phyloP scores from a whole-genome alignment of 2,329 filamentous ascomycete species.

The Hysterium pulicare region DNA sequence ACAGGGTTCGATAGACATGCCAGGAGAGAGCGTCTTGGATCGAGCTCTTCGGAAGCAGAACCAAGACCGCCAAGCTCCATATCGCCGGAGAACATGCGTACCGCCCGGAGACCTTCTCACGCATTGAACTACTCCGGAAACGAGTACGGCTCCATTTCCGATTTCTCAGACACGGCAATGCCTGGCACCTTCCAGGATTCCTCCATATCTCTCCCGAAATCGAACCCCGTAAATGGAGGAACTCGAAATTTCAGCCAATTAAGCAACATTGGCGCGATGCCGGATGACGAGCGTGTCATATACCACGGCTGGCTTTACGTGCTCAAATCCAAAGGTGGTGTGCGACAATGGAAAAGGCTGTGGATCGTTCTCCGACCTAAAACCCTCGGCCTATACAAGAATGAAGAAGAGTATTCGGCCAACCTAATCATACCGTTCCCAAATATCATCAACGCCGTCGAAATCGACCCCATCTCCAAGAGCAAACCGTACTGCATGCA shows the following conservation, averaged over 20 bases:
- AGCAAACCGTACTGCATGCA: conserved; percentile 87
- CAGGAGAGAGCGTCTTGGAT: conserved; percentile 29
- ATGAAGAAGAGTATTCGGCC: conserved; percentile 84
- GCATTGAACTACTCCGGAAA: conserved; percentile 61
- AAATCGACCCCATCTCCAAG: conserved; percentile 81
- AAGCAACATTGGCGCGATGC: conserved; percentile 47
- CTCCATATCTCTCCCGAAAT: conserved; percentile 42
- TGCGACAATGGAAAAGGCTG: conserved; percentile 90
- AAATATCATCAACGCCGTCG: conserved; percentile 82
- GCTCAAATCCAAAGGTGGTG: conserved; percentile 75
- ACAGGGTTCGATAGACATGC: conserved; percentile 35
- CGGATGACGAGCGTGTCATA: conserved; percentile 80
- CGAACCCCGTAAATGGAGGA: conserved; percentile 20
- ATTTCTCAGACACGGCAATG: conserved; percentile 68
- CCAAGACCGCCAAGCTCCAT: conserved; percentile 24
- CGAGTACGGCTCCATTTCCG: conserved; percentile 75
- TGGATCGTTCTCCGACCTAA: conserved; percentile 89
- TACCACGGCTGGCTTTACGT: conserved; percentile 90
- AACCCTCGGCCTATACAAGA: conserved; percentile 87
- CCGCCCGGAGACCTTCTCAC: conserved; percentile 57
- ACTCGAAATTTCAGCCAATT: conserved; percentile 60
- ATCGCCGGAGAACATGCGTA: conserved; percentile 29
- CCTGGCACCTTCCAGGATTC: conserved; percentile 47
- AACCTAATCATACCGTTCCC: conserved; percentile 75
- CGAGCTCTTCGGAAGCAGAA: conserved; percentile 48